phyloP scores from a whole-genome alignment of 1,139 yeast species.

The Debaryomycetaceae sp. region DNA sequence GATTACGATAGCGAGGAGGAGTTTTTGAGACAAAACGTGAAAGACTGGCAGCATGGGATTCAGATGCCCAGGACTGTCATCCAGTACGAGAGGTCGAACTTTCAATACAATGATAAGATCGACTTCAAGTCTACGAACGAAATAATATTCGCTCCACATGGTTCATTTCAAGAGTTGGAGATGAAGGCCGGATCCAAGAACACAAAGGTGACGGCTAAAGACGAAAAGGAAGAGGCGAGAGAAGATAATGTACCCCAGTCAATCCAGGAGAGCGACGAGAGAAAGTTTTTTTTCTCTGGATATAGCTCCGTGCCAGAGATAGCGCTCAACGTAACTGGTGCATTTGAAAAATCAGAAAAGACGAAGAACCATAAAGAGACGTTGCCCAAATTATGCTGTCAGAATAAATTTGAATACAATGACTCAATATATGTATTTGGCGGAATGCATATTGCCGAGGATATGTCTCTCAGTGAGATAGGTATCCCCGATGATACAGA shows the following conservation, averaged over 20 bases:
- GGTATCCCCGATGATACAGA: slow-evolving; percentile 35
- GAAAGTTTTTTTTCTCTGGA: slow-evolving; percentile 26
- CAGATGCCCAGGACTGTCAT: slow-evolving; percentile 26
- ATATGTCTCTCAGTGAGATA: slow-evolving; percentile 20
- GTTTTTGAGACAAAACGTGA: slow-evolving; percentile 6
- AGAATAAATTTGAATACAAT: slow-evolving; percentile 30
- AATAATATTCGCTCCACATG: slow-evolving; percentile 23
- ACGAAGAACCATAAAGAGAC: neutral
- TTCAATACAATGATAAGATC: slow-evolving; percentile 6
- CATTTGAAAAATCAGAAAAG: neutral
- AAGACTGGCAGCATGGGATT: slow-evolving; percentile 30
- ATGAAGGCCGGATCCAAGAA: neutral
- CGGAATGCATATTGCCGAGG: slow-evolving; percentile 25
- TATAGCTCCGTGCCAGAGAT: slow-evolving; percentile 28
- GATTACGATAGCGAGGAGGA: neutral
- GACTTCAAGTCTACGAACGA: slow-evolving; percentile 6
- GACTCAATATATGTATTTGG: slow-evolving; percentile 38
- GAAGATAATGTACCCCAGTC: neutral
- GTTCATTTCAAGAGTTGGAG: slow-evolving; percentile 21
- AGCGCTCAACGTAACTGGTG: slow-evolving; percentile 12
- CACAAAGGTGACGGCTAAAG: neutral
- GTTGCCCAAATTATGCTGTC: slow-evolving; percentile 30
- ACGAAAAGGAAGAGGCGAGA: neutral
- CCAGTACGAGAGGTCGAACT: slow-evolving; percentile 17
- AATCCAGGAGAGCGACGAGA: slow-evolving; percentile 11